Conservation (phyloP, 2,329 filamentous ascomycete species). For the Botrytis cinerea region DNA sequence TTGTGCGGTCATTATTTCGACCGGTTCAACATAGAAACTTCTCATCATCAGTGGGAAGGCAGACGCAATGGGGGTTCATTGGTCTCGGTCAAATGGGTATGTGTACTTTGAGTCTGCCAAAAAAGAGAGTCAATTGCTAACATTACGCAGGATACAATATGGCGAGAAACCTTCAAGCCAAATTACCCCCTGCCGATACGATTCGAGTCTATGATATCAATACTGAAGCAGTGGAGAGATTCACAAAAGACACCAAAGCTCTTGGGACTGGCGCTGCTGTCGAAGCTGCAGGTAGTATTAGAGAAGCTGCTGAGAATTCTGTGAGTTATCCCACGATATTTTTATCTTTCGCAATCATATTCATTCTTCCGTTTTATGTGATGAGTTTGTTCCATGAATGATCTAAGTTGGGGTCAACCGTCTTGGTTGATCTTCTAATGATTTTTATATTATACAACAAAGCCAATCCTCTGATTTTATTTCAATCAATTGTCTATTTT, state of each 20-base stretch:
- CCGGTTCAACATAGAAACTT: constrained; percentile 44
- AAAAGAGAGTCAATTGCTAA: constrained; percentile 29
- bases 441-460: constrained; percentile 38
- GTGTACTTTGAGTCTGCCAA: constrained; percentile 34
- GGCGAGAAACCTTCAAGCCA: constrained; percentile 69
- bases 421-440: constrained; percentile 37
- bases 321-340: constrained; percentile 49
- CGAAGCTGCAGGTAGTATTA: constrained; percentile 56
- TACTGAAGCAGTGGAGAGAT: constrained; percentile 54
- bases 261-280: constrained; percentile 49
- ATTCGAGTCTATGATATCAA: constrained; percentile 69
- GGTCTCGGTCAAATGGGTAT: constrained; percentile 62
- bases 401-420: constrained; percentile 40
- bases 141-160: constrained; percentile 63
- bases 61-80: constrained; percentile 59
- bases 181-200: constrained; percentile 62
- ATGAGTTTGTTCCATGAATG: constrained; percentile 40
- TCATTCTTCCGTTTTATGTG: constrained; percentile 33
- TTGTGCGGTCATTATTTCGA: constrained; percentile 32
- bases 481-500: constrained; percentile 12
- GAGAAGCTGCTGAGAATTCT: constrained; percentile 66
- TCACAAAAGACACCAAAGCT: constrained; percentile 51
- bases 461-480: constrained; percentile 40
- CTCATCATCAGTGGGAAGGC: constrained; percentile 48
- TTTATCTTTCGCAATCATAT: background rate